phyloP scores from a whole-genome alignment of 768 basidiomycete genomes.

The Lactarius sanguifluus region DNA sequence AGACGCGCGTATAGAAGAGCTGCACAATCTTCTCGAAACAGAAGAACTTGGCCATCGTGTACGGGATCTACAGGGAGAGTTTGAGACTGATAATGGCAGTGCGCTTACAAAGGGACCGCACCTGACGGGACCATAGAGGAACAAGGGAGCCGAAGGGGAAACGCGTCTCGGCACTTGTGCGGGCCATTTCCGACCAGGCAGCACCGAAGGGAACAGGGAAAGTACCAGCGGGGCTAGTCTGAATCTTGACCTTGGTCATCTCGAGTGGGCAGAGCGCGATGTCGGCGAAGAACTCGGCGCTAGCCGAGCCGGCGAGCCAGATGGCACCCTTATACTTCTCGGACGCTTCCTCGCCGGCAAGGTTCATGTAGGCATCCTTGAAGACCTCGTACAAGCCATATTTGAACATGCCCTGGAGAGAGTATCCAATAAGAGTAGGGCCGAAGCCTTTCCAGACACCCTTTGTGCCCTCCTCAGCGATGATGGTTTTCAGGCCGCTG shows the following conservation, averaged over 20 bases:
- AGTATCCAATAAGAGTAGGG: constrained; percentile 91
- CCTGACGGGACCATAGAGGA: constrained; percentile 88
- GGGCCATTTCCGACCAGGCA: constrained; percentile 69
- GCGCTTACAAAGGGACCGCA: constrained; percentile 34
- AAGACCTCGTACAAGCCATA: constrained; percentile 97
- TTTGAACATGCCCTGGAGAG: constrained; percentile 97
- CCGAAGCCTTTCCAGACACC: constrained; percentile 96
- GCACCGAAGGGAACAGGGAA: constrained; percentile 77
- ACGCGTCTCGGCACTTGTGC: constrained; percentile 66
- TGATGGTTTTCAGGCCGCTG: constrained; percentile 59
- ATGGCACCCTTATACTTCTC: constrained; percentile 84
- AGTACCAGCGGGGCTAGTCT: constrained; percentile 70
- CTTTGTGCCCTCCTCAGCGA: constrained; percentile 76
- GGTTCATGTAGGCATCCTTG: constrained; percentile 91
- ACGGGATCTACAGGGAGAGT: constrained; percentile 67
- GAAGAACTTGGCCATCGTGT: constrained; percentile 99
- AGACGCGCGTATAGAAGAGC: constrained; percentile 85
- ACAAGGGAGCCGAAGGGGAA: constrained; percentile 85
- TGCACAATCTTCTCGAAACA: constrained; percentile 90
- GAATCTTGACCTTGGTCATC: constrained; percentile 92
- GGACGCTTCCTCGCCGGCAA: constrained; percentile 79
- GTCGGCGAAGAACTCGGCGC: constrained; percentile 94
- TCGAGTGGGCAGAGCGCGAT: constrained; percentile 94
- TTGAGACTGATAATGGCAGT: neutral
- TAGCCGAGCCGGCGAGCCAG: constrained; percentile 93